These are phyloP conservation scores for Xylaria arbuscula DNA, from an alignment of 2,329 filamentous ascomycete species.

Conservation along the genomic window DNA sequence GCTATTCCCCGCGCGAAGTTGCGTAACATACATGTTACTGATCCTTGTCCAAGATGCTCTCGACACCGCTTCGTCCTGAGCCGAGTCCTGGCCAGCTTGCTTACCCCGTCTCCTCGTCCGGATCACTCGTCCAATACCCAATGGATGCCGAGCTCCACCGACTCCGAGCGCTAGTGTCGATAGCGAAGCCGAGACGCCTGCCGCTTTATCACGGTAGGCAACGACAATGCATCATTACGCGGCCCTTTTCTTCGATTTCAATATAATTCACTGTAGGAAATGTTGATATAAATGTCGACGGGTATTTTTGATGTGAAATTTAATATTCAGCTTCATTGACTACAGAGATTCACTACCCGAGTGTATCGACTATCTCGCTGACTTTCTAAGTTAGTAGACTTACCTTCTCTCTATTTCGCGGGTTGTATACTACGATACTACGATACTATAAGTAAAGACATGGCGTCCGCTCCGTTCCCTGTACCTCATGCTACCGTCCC, in stretches of 20 bases:
- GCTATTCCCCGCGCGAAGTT: neutral
- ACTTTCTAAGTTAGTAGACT: neutral
- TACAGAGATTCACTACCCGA: neutral
- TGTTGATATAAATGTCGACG: neutral
- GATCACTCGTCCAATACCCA: too few species aligned
- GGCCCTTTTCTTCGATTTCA: too few species aligned
- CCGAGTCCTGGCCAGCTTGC: neutral
- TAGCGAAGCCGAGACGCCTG: slow-evolving; percentile 9
- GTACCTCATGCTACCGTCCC: slow-evolving; percentile 54
- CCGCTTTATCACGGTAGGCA: neutral
- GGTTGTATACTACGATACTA: neutral
- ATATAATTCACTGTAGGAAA: too few species aligned
- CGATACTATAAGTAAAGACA: neutral
- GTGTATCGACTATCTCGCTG: too few species aligned
- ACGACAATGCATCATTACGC: neutral
- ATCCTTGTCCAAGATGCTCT: neutral
- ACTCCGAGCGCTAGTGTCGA: slow-evolving; percentile 3
- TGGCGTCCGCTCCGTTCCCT: slow-evolving; percentile 36
- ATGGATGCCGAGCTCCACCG: neutral
- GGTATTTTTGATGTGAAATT: neutral
- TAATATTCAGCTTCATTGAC: neutral
- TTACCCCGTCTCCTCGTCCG: neutral
- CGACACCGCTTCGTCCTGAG: neutral
- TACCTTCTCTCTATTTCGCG: neutral
- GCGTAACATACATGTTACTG: slow-evolving; percentile 5